A percentile compares a stretch with the other conserved stretches of the same genome.
Evolutionary conservation across 2,329 filamentous ascomycete genomes (phyloP).

Genomic region (Penicillium sp.): DNA sequence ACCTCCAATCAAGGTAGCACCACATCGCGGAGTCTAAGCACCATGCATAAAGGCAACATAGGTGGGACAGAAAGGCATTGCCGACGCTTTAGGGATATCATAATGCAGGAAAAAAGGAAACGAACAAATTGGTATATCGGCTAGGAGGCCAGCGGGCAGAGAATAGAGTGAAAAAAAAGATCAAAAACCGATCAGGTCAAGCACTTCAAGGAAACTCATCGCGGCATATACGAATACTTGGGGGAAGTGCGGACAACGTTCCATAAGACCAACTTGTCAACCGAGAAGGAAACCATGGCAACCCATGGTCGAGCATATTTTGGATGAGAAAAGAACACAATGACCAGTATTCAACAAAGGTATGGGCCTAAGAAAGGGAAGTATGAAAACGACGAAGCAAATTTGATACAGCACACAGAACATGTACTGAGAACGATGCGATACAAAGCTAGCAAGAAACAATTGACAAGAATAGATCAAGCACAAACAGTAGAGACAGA

Average conservation of each 20-base stretch:
- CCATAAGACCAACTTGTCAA: conserved; percentile 17
- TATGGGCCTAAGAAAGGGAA: conserved; percentile 18
- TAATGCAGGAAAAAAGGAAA: conserved; percentile 6
- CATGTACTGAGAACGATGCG: conserved; percentile 20
- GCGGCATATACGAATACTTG: conserved; percentile 26
- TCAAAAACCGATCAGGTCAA: conserved; percentile 10
- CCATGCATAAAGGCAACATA: conserved; percentile 10
- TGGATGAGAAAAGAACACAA: conserved; percentile 16
- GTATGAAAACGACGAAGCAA: conserved; percentile 10
- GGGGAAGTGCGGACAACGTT: neutral
- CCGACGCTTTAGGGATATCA: conserved; percentile 10
- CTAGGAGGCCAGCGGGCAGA: conserved; percentile 24
- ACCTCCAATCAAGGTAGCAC: conserved; percentile 10
- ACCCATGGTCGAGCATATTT: conserved; percentile 8
- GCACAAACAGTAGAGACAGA: conserved; percentile 27
- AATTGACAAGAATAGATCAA: conserved; percentile 18
- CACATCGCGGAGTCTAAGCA: conserved; percentile 4
- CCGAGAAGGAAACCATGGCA: conserved; percentile 12
- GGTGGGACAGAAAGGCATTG: conserved; percentile 5
- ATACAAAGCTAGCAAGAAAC: conserved; percentile 19
- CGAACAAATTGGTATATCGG: conserved; percentile 31
- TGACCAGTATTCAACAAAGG: conserved; percentile 25
- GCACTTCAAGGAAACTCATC: conserved; percentile 21
- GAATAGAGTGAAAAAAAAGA: conserved; percentile 13
- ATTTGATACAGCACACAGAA: conserved; percentile 20